A percentile compares a stretch with the other conserved stretches of the same genome.
Conservation (phyloP, 228 moss, liverwort and hornwort genomes). For the Sphagnum magellanicum region DNA sequence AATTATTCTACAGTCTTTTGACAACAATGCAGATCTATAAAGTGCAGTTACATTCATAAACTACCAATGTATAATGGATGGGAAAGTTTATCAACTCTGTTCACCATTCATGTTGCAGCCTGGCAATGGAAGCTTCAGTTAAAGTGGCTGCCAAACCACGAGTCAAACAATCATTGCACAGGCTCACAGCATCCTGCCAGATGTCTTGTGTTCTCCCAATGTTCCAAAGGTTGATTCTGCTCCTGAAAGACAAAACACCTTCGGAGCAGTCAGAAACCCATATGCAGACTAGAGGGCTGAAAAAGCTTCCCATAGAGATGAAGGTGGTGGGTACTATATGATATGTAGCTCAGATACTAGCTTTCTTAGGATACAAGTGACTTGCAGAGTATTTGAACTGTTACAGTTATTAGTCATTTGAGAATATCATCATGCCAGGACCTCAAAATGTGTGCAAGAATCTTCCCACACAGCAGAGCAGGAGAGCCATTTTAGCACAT, state of each 20-base stretch:
- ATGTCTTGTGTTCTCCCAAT: slow-evolving; percentile 13
- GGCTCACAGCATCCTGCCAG: slow-evolving; percentile 45
- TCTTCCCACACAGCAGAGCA: neutral
- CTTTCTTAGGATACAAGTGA: too few relatives aligned
- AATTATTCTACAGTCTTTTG: too few relatives aligned
- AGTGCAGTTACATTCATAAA: too few relatives aligned
- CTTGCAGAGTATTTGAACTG: neutral
- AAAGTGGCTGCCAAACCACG: slow-evolving; percentile 9
- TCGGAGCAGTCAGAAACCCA: neutral
- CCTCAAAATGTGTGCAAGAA: neutral
- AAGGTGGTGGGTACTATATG: too few relatives aligned
- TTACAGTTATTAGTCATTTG: neutral
- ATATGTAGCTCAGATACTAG: too few relatives aligned
- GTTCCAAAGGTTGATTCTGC: slow-evolving; percentile 18
- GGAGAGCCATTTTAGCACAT: too few relatives aligned
- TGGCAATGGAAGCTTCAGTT: slow-evolving; percentile 1
- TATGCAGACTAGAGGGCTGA: neutral
- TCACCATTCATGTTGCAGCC: too few relatives aligned
- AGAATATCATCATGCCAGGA: neutral
- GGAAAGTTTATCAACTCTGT: too few relatives aligned
- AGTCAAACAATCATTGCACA: slow-evolving; percentile 35
- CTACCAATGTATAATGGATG: too few relatives aligned
- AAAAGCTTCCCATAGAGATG: too few relatives aligned
- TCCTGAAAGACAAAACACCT: slow-evolving; percentile 14
- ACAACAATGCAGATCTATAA: too few relatives aligned